These are phyloP conservation scores for Ganoderma sp. DNA, from an alignment of 1,284 basidiomycete species.

Conservation along the genomic window DNA sequence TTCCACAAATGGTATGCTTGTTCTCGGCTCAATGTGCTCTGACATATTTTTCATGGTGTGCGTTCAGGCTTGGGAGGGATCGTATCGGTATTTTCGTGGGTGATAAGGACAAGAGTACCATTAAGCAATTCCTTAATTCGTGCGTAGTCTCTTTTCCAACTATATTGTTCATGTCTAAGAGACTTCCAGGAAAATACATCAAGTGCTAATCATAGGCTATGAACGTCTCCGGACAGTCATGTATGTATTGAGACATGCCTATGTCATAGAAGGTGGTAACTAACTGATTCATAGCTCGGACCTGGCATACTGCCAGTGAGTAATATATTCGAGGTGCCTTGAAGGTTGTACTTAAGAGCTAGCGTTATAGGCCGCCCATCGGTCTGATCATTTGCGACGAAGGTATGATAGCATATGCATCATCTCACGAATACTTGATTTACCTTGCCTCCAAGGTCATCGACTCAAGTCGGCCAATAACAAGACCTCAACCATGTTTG, in stretches of 20 bases:
- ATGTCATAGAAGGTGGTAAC: constrained; percentile 11
- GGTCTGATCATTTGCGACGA: constrained; percentile 97
- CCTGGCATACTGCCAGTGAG: constrained; percentile 64
- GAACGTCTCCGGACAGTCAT: constrained; percentile 87
- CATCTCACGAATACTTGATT: background rate
- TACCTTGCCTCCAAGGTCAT: constrained; percentile 67
- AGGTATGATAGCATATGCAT: constrained; percentile 51
- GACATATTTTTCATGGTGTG: background rate
- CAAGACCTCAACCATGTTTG: constrained; percentile 92
- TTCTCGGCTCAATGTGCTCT: background rate
- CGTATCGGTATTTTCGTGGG: constrained; percentile 81
- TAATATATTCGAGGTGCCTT: background rate
- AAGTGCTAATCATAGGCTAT: constrained; percentile 95
- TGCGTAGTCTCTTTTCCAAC: constrained; percentile 40
- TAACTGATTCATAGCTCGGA: constrained; percentile 52
- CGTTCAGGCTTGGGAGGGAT: constrained; percentile 74
- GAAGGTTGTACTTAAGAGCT: background rate
- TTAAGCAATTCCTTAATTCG: constrained; percentile 81
- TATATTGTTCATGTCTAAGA: constrained; percentile 7
- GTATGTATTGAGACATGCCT: constrained; percentile 46
- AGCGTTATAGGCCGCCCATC: constrained; percentile 74
- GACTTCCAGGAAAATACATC: constrained; percentile 65
- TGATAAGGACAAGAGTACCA: constrained; percentile 75
- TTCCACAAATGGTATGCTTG: constrained; percentile 85
- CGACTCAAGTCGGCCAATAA: constrained; percentile 91